Conservation (phyloP, 2,329 filamentous ascomycete genomes). For the Claviceps africana region DNA sequence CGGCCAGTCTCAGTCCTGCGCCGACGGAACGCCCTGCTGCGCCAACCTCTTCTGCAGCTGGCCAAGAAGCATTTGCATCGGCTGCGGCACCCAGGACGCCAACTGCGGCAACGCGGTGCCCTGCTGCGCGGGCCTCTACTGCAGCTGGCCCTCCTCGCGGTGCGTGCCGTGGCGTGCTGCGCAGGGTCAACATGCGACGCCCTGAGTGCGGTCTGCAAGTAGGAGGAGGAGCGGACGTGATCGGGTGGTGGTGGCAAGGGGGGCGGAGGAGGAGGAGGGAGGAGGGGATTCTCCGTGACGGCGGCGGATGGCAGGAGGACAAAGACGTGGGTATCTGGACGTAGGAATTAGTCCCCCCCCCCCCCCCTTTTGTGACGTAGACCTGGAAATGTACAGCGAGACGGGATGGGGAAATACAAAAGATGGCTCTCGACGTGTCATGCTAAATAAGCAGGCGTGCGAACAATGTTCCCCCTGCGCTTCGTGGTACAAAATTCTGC, state of each 20-base stretch:
- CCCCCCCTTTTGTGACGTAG: no score
- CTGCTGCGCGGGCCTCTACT: background rate
- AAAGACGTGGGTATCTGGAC: no score
- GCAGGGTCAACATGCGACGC: background rate
- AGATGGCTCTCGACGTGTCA: no score
- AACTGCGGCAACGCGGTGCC: conserved; percentile 1
- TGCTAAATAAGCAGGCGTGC: no score
- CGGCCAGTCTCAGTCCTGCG: background rate
- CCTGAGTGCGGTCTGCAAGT: background rate
- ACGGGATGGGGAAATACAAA: no score
- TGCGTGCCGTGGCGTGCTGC: conserved; percentile 3
- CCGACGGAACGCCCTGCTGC: background rate
- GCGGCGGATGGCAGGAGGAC: no score
- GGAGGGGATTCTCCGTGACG: no score
- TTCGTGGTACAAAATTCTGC: no score
- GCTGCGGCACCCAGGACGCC: background rate
- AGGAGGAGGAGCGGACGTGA: background rate
- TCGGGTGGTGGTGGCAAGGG: background rate
- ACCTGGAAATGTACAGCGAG: no score
- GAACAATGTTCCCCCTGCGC: no score
- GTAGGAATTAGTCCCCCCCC: no score
- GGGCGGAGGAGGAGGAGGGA: background rate
- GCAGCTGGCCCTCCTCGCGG: background rate
- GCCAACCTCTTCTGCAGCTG: conserved; percentile 2
- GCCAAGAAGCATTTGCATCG: background rate